Base-by-base conservation (phyloP, 1,284 basidiomycete genomes). In the Marasmius fiardii region DNA sequence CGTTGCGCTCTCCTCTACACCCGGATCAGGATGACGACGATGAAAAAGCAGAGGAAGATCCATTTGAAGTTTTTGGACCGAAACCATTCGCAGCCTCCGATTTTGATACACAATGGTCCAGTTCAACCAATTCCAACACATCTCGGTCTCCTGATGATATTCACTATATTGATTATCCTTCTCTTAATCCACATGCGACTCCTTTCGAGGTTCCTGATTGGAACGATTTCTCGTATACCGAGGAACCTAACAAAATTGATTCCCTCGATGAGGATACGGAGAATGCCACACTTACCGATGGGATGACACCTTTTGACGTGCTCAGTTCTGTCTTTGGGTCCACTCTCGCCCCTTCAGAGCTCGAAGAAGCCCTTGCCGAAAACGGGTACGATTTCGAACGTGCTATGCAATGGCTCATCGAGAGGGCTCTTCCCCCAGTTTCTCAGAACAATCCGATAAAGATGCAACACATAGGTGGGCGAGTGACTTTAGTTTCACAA, bases 271-370 rank as follows among this genome's bases (percentile, higher is more conserved):
- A 83, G 55, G 83, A 85, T 55, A 68, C 74, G 23, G 74, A 79
- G 3, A 74, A 76, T 51, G 77, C 78, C n/a, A 71, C 80, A 67
- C 78, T 92, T 50, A 89, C 87, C 0, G 88, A 92, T 63, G 92
- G 93, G 34, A 96, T 98, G 92, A 96, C 95, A 1, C 96, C 96
- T 0, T 91, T 99, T 63, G 96, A 98, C 65, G 93, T 98, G 39
- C 85, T 99, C 20, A 88, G 85, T 64, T 95, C 92, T 34, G 92
- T 99, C 35, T 98, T 98, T 67, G 90, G 91, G 37, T 87, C 92
- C 2, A 86, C 91, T 1, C 80, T 97, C 4, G 90, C 94, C 0
- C 88, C 92, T 2, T 88, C 88, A 5, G 94, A 98, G 66, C 81
- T 98, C 3, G 96, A 98, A 70, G 94, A 97, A 58, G 95, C 95